phyloP scores from a whole-genome alignment of 768 basidiomycete genomes.

The Mycena crocata region DNA sequence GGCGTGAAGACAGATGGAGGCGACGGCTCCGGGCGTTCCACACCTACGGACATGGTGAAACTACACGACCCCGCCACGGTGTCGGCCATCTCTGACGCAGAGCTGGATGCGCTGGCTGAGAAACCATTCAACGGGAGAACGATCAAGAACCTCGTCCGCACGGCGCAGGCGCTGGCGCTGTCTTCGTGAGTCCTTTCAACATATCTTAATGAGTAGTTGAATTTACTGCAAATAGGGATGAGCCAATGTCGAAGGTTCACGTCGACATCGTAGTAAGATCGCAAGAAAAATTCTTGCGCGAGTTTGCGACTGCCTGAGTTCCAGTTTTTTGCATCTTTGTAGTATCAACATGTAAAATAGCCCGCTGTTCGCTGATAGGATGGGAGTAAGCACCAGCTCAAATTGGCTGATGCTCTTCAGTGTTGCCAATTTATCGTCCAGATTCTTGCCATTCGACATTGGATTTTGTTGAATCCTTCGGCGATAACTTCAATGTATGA shows the following conservation, averaged over 20 bases:
- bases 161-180: slow-evolving; percentile 43
- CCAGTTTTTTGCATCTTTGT: not conserved
- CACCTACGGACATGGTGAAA: slow-evolving; percentile 21
- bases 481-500: too few relatives aligned
- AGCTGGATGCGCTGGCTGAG: slow-evolving; percentile 38
- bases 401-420: too few relatives aligned
- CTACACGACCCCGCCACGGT: slow-evolving; percentile 26
- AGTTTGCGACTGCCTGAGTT: slow-evolving; percentile 4
- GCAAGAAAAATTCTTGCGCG: slow-evolving; percentile 41
- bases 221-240: not conserved
- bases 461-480: too few relatives aligned
- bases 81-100: slow-evolving; percentile 18
- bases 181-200: slow-evolving; percentile 30
- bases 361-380: too few relatives aligned
- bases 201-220: not conserved
- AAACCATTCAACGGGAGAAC: slow-evolving; percentile 43
- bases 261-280: slow-evolving; percentile 38
- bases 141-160: slow-evolving; percentile 47
- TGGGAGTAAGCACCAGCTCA: too few relatives aligned
- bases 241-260: slow-evolving; percentile 30
- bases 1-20: slow-evolving; percentile 17
- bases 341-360: not conserved
- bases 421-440: too few relatives aligned
- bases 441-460: too few relatives aligned
- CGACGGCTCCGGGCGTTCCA: slow-evolving; percentile 14